phyloP scores from a whole-genome alignment of 2,329 filamentous ascomycete species.

The Sclerotinia minor region DNA sequence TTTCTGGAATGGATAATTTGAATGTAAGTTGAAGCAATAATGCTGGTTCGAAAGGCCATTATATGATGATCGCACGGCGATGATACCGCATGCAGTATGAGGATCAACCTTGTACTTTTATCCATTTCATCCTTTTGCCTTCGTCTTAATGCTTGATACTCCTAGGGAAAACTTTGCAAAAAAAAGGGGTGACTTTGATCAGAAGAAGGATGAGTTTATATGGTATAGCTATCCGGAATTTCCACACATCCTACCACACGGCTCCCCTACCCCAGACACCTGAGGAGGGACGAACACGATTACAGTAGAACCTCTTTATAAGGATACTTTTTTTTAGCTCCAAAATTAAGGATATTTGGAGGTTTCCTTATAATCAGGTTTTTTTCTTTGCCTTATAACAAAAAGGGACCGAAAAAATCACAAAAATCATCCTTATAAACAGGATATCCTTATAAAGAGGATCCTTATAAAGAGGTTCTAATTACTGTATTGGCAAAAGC shows the following conservation, averaged over 20 bases:
- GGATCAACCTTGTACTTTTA: no score
- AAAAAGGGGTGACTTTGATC: background rate
- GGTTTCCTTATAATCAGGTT: no score
- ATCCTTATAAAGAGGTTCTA: no score
- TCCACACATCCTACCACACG: background rate
- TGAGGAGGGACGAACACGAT: no score
- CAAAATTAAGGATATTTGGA: no score
- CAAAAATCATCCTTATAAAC: no score
- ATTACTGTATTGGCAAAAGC: no score
- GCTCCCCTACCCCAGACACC: background rate
- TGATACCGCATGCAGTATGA: background rate
- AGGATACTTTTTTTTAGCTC: no score
- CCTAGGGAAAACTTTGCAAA: background rate
- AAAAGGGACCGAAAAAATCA: no score
- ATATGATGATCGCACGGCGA: background rate
- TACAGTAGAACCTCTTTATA: no score
- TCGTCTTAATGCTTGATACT: background rate
- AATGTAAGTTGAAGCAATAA: background rate
- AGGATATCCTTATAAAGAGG: no score
- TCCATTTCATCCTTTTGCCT: background rate
- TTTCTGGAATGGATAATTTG: background rate
- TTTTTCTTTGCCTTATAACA: no score
- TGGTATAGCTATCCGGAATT: background rate
- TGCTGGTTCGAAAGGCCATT: background rate
- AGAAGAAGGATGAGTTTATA: background rate